A percentile compares a stretch with the other conserved stretches of the same genome.
Evolutionary conservation across 768 basidiomycete genomes (phyloP).

Genomic region (Lactarius hengduanensis): DNA sequence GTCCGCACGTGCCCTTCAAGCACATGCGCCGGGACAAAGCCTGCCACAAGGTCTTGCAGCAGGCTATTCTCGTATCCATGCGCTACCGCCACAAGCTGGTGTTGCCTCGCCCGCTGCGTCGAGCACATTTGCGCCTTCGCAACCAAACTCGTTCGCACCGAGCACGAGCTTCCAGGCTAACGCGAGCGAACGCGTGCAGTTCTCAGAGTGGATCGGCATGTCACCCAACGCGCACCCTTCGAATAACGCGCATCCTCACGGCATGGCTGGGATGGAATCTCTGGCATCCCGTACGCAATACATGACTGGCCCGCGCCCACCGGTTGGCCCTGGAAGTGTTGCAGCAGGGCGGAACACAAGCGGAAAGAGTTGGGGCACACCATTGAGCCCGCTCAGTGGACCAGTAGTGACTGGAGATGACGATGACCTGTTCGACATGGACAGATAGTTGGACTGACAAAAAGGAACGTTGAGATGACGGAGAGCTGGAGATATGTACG

Average conservation of each 20-base stretch:
- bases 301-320: constrained; percentile 38
- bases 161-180: constrained; percentile 31
- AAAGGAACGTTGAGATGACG: neutral
- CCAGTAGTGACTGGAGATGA: constrained; percentile 62
- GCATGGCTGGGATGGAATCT: constrained; percentile 41
- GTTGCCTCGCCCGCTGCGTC: constrained; percentile 40
- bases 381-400: constrained; percentile 60
- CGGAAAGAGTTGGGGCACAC: constrained; percentile 40
- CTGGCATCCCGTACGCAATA: constrained; percentile 59
- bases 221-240: constrained; percentile 33
- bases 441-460: constrained; percentile 38
- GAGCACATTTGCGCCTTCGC: constrained; percentile 34
- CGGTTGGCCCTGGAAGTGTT: constrained; percentile 24
- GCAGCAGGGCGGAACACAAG: constrained; percentile 34
- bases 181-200: constrained; percentile 28
- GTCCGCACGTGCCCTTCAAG: constrained; percentile 72
- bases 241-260: constrained; percentile 34
- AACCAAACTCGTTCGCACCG: constrained; percentile 31
- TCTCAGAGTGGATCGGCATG: constrained; percentile 36
- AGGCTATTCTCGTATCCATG: constrained; percentile 87
- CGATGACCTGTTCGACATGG: constrained; percentile 71
- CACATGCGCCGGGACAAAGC: constrained; percentile 88
- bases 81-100: constrained; percentile 45
- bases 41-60: constrained; percentile 91
- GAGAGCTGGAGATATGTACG: constrained; percentile 18